These are phyloP conservation scores for Myxozyma nipponensis DNA, from an alignment of 805 yeast genomes.

Conservation along the genomic window DNA sequence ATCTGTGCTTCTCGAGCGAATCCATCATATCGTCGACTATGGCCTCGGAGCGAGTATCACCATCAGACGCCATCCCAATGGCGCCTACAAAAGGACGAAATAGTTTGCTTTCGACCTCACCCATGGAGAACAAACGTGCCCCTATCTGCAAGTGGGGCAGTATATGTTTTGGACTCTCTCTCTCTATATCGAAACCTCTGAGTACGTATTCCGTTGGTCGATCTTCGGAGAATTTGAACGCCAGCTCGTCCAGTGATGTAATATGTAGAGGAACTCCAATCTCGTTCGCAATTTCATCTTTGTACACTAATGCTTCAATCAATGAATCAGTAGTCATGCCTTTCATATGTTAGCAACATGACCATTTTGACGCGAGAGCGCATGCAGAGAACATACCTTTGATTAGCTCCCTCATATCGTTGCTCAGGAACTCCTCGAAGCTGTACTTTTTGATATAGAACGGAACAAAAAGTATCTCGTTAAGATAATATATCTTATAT, in stretches of 20 bases:
- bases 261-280: slow-evolving; percentile 21
- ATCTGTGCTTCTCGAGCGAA: neutral
- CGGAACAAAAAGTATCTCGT: slow-evolving; percentile 19
- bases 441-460: slow-evolving; percentile 19
- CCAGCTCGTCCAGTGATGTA: slow-evolving; percentile 11
- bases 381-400: slow-evolving; percentile 1
- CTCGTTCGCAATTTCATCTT: slow-evolving; percentile 13
- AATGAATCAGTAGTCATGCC: slow-evolving; percentile 18
- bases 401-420: slow-evolving; percentile 4
- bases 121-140: slow-evolving; percentile 12
- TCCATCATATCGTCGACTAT: slow-evolving; percentile 6
- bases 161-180: neutral
- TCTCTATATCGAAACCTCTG: slow-evolving; percentile 15
- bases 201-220: slow-evolving; percentile 22
- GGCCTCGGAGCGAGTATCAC: slow-evolving; percentile 8
- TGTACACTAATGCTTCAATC: slow-evolving; percentile 20
- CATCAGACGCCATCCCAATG: slow-evolving; percentile 4
- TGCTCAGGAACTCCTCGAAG: slow-evolving; percentile 19
- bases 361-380: neutral
- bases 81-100: slow-evolving; percentile 13
- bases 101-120: slow-evolving; percentile 9
- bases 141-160: slow-evolving; percentile 9
- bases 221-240: slow-evolving; percentile 16
- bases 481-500: slow-evolving; percentile 9
- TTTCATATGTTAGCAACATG: neutral